Conservation (phyloP, 306 rosid species). For the Crotalaria pallida region DNA sequence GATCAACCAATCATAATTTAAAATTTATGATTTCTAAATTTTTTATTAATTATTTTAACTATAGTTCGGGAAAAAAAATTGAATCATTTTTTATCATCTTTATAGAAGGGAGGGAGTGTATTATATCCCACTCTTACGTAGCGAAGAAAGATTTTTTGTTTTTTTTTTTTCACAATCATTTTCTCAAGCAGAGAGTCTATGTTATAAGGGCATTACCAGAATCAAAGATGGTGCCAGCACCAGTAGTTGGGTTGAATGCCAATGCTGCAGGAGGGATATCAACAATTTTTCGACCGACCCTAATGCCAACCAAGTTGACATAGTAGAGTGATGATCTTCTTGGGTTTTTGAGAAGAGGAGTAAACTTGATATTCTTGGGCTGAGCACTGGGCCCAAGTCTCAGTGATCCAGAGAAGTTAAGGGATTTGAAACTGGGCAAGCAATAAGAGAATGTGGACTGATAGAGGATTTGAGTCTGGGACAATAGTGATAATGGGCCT, state of each 20-base stretch:
- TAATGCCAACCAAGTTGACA: conserved; percentile 59
- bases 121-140: too few relatives aligned
- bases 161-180: too few relatives aligned
- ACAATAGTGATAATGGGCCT: conserved; percentile 72
- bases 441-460: conserved; percentile 90
- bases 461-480: conserved; percentile 75
- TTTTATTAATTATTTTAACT: too few relatives aligned
- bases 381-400: conserved; percentile 84
- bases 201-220: conserved; percentile 49
- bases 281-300: conserved; percentile 69
- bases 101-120: too few relatives aligned
- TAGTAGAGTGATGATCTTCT: conserved; percentile 83
- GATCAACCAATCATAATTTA: too few relatives aligned
- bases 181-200: not conserved
- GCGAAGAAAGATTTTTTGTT: too few relatives aligned
- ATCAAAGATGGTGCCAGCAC: conserved; percentile 81
- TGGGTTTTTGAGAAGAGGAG: conserved; percentile 81
- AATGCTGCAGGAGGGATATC: conserved; percentile 65
- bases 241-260: conserved; percentile 70
- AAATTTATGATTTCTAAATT: too few relatives aligned
- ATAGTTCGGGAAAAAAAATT: too few relatives aligned
- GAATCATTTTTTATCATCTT: too few relatives aligned
- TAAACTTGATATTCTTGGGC: conserved; percentile 76
- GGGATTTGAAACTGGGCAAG: conserved; percentile 79
- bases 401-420: conserved; percentile 77